phyloP scores from a whole-genome alignment of 129 eudicot species.

The Kitagawia praeruptora region DNA sequence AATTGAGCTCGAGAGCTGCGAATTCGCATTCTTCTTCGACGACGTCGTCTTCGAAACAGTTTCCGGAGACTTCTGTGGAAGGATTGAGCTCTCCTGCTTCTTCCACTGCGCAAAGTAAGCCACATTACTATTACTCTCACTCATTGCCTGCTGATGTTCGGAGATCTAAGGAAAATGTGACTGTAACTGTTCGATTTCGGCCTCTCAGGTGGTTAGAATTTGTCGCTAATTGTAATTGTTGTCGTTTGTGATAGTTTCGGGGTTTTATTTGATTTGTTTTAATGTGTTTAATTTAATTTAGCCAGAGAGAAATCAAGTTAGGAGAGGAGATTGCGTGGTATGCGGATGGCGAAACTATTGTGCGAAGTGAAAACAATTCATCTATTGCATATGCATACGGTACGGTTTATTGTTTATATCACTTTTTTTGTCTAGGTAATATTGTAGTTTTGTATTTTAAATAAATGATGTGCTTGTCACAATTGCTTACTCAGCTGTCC shows the following conservation, averaged over 20 bases:
- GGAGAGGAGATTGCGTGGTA: slow-evolving; percentile 99
- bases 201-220: slow-evolving; percentile 63
- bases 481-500: background rate
- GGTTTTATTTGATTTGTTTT: slow-evolving; percentile 11
- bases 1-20: slow-evolving; percentile 21
- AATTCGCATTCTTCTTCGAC: slow-evolving; percentile 36
- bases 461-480: background rate
- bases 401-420: slow-evolving; percentile 11
- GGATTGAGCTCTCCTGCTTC: slow-evolving; percentile 61
- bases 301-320: slow-evolving; percentile 88
- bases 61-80: slow-evolving; percentile 51
- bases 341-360: slow-evolving; percentile 95
- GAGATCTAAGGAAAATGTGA: slow-evolving; percentile 89
- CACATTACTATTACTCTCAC: slow-evolving; percentile 42
- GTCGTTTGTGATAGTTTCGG: background rate
- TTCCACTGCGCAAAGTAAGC: slow-evolving; percentile 52
- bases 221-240: background rate
- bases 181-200: slow-evolving; percentile 94
- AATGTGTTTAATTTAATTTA: slow-evolving; percentile 15
- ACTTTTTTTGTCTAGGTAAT: background rate
- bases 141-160: slow-evolving; percentile 36
- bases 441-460: background rate
- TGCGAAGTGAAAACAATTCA: slow-evolving; percentile 67
- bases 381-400: slow-evolving; percentile 95
- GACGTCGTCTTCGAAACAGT: slow-evolving; percentile 53